phyloP scores from a whole-genome alignment of 1,284 basidiomycete genomes.

The Cutaneotrichosporon curvatum region DNA sequence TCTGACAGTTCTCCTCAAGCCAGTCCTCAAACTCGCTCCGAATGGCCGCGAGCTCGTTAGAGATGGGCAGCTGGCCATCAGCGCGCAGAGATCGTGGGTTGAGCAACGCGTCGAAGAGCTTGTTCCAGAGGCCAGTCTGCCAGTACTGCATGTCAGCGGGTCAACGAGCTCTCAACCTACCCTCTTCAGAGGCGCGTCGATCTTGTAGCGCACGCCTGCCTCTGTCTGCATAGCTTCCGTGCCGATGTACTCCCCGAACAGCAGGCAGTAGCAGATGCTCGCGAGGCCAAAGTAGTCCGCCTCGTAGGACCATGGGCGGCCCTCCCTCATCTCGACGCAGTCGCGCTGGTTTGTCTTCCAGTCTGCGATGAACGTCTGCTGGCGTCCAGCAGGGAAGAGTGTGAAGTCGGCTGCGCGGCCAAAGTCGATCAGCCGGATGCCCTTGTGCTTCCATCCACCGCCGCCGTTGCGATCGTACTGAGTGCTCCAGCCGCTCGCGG shows the following conservation, averaged over 20 bases:
- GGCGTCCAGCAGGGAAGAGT: slow-evolving; percentile 58
- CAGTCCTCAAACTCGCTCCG: slow-evolving; percentile 78
- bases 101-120: slow-evolving; percentile 76
- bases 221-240: slow-evolving; percentile 42
- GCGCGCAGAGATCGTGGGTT: slow-evolving; percentile 56
- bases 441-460: slow-evolving; percentile 79
- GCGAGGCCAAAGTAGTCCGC: slow-evolving; percentile 94
- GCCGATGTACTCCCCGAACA: slow-evolving; percentile 93
- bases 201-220: slow-evolving; percentile 51
- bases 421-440: slow-evolving; percentile 91
- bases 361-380: slow-evolving; percentile 74
- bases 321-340: slow-evolving; percentile 80
- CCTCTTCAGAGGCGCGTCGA: slow-evolving; percentile 73
- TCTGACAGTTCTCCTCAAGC: slow-evolving; percentile 67
- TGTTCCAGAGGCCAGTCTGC: slow-evolving; percentile 80
- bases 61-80: slow-evolving; percentile 59
- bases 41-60: slow-evolving; percentile 58
- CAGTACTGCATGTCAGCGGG: slow-evolving; percentile 57
- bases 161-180: slow-evolving; percentile 24
- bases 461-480: slow-evolving; percentile 68
- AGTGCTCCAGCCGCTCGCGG: slow-evolving; percentile 61
- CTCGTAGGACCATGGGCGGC: slow-evolving; percentile 82
- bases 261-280: slow-evolving; percentile 85
- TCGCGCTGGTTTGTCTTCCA: slow-evolving; percentile 84
- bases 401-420: slow-evolving; percentile 83